phyloP scores from a whole-genome alignment of 2,329 filamentous ascomycete species.

The Penicillium sp. region DNA sequence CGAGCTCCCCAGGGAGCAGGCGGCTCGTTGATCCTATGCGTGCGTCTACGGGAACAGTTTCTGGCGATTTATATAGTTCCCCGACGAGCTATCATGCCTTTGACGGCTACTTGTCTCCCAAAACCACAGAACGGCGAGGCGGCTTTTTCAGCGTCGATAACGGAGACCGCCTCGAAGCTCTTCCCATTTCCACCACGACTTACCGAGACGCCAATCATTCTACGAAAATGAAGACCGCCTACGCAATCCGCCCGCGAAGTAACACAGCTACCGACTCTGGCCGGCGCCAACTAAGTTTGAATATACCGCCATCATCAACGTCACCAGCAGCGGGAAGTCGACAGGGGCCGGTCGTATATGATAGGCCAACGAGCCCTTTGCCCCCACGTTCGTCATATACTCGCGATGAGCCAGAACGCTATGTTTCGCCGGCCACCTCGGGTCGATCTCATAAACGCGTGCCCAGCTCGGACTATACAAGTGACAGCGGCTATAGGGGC shows the following conservation, averaged over 20 bases:
- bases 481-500: conserved; percentile 31
- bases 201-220: conserved; percentile 29
- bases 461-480: conserved; percentile 33
- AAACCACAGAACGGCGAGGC: conserved; percentile 19
- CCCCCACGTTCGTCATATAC: conserved; percentile 19
- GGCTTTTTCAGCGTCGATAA: conserved; percentile 27
- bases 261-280: conserved; percentile 33
- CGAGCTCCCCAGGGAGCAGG: conserved; percentile 30
- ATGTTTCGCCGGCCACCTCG: conserved; percentile 29
- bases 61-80: conserved; percentile 31
- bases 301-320: conserved; percentile 21
- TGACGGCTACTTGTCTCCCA: conserved; percentile 29
- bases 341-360: conserved; percentile 26
- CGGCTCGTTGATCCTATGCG: conserved; percentile 36
- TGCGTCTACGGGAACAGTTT: conserved; percentile 39
- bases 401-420: conserved; percentile 28
- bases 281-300: conserved; percentile 22
- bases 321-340: conserved; percentile 19
- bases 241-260: conserved; percentile 34
- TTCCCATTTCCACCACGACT: conserved; percentile 29
- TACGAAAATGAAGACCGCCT: conserved; percentile 33
- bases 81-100: conserved; percentile 26
- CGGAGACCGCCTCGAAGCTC: conserved; percentile 28
- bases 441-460: conserved; percentile 28
- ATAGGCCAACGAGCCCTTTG: conserved; percentile 31